Base-by-base conservation (phyloP, 805 yeast species). In the Kodamaea kaohsiungensis region DNA sequence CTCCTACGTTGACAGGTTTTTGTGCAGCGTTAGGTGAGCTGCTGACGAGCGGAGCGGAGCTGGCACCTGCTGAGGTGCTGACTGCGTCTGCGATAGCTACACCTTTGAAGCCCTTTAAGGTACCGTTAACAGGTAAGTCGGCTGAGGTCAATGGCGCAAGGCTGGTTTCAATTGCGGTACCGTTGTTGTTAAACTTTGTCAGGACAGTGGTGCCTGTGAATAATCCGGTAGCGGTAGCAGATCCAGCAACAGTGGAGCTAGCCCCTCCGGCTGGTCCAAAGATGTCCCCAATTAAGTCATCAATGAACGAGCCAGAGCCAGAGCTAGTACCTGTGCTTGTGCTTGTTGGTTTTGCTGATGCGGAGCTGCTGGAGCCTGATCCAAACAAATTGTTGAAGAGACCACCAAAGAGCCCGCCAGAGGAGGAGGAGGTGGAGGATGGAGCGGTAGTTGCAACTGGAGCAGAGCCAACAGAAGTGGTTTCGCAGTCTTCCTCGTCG, bases 1-100 rank as follows among this genome's bases (percentile, higher is more conserved):
- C 47, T 7, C 54, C 54, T 1, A 58, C 52, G 12, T 43, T 43
- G 15, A 42, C 38, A 12, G 38, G 46, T 25, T 39, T 49, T 42
- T 40, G 40, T n/a, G 53, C 59, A 1, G 51, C 58, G 37, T 58
- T 65, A 25, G 43, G 9, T 59, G 60, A 17, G 55, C 49, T 50
- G 40, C 30, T 35, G 45, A 47, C 56, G 25, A 22, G 4, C 12
- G 48, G 39, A 33, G 53, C 51, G 19, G 53, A n/a, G 15, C 56
- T 43, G n/a, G 30, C 56, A 2, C 56, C 57, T 5, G 43, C 39
- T n/a, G 60, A 51, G 9, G 61, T 54, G 12, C 47, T 22, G 1
- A 47, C 43, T 13, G 46, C 22, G 17, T 43, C 47, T n/a, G 18
- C 30, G n/a, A 15, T 33, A 13, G 15, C 40, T 15, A 47, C 30